These are phyloP conservation scores for Neurospora crassa DNA, from an alignment of 2,329 filamentous ascomycete species.

Conservation along the genomic window DNA sequence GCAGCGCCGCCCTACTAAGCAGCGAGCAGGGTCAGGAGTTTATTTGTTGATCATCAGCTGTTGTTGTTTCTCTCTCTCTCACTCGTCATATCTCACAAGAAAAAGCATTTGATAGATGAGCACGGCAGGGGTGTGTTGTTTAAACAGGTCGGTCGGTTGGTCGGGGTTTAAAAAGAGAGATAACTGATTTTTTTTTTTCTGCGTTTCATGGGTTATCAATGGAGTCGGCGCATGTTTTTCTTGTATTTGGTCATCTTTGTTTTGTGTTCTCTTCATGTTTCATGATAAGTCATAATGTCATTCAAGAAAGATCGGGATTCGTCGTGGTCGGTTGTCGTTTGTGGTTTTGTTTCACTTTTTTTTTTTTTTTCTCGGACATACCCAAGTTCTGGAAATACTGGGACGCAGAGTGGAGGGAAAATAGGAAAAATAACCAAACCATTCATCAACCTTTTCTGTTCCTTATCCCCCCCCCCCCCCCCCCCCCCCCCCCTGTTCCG, in stretches of 20 bases:
- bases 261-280: not conserved
- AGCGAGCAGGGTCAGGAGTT: constrained; percentile 55
- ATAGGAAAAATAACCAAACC: not conserved
- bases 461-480: not conserved
- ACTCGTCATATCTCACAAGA: constrained; percentile 20
- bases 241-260: constrained; percentile 12
- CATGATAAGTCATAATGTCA: not conserved
- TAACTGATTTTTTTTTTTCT: not conserved
- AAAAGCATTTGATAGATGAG: constrained; percentile 8
- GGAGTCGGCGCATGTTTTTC: constrained; percentile 17
- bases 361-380: not conserved
- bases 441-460: not conserved
- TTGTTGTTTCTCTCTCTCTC: constrained; percentile 3
- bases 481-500: not conserved
- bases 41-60: constrained; percentile 40
- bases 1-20: constrained; percentile 62
- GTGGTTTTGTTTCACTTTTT: constrained; percentile 5
- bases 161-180: constrained; percentile 9
- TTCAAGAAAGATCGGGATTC: not conserved
- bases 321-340: not conserved
- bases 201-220: constrained; percentile 11
- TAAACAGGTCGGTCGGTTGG: constrained; percentile 12
- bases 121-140: constrained; percentile 12
- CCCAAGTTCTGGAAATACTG: not conserved
- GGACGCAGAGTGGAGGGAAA: not conserved